Percentiles rank a stretch among this genome's conserved stretches.
Conservation (phyloP, 1,284 basidiomycete genomes). For the Sporisorium exsertum region DNA sequence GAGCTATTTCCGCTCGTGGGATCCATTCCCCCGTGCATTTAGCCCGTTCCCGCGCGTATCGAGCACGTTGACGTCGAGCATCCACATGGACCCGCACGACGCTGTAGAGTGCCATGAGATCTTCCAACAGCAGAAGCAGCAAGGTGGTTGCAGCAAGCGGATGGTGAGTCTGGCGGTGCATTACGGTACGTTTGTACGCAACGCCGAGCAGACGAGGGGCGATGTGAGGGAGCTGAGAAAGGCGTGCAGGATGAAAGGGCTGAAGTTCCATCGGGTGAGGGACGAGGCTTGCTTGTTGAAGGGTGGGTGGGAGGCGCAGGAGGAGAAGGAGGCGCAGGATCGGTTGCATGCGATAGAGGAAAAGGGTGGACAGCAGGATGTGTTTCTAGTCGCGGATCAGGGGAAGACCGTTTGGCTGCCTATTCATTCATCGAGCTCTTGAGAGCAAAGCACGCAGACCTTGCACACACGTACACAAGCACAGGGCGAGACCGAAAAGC, state of each 20-base stretch:
- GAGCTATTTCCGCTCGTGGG: slow-evolving; percentile 55
- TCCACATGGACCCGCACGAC: slow-evolving; percentile 62
- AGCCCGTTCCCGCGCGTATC: slow-evolving; percentile 54
- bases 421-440: slow-evolving; percentile 7
- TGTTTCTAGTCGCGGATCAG: slow-evolving; percentile 56
- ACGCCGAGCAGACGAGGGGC: slow-evolving; percentile 50
- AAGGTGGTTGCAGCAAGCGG: slow-evolving; percentile 2
- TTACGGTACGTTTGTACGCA: slow-evolving; percentile 59
- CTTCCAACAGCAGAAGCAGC: slow-evolving; percentile 13
- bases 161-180: slow-evolving; percentile 48
- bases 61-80: slow-evolving; percentile 48
- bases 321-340: slow-evolving; percentile 2
- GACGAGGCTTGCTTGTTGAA: slow-evolving; percentile 20
- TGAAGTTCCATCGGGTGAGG: slow-evolving; percentile 21
- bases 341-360: background rate
- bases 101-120: slow-evolving; percentile 46
- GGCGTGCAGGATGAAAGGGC: slow-evolving; percentile 37
- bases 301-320: slow-evolving; percentile 7
- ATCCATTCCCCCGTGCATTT: slow-evolving; percentile 55
- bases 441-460: background rate
- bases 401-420: slow-evolving; percentile 59
- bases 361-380: slow-evolving; percentile 19
- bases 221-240: slow-evolving; percentile 49
- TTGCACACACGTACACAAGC: slow-evolving; percentile 1
- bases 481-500: background rate